Conservation (phyloP, 2,329 filamentous ascomycete species). For the Madurella mycetomatis region DNA sequence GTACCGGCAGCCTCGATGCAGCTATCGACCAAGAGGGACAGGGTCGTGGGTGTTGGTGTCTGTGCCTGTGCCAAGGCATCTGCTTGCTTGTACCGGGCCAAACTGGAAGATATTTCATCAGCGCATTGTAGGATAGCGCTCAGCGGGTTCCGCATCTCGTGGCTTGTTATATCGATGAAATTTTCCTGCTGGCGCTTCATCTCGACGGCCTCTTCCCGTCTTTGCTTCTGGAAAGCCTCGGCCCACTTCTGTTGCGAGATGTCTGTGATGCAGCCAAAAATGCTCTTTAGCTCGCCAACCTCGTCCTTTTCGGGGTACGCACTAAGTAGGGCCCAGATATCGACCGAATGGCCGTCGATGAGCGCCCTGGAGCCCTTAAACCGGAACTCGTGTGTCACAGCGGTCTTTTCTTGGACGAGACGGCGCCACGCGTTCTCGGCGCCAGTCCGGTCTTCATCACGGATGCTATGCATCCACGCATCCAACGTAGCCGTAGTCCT, state of each 20-base stretch:
- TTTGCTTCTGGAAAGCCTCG: conserved; percentile 71
- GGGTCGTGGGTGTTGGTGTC: conserved; percentile 27
- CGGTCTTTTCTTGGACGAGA: conserved; percentile 56
- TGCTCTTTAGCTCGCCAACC: conserved; percentile 62
- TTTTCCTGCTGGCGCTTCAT: conserved; percentile 69
- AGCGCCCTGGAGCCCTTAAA: conserved; percentile 65
- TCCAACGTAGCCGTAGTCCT: conserved; percentile 54
- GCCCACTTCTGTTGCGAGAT: conserved; percentile 84
- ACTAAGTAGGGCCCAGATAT: conserved; percentile 74
- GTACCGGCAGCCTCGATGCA: conserved; percentile 75
- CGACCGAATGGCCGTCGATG: conserved; percentile 54
- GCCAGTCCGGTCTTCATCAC: conserved; percentile 57
- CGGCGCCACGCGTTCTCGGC: conserved; percentile 59
- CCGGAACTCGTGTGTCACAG: conserved; percentile 68
- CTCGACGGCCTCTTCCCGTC: conserved; percentile 68
- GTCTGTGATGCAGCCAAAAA: conserved; percentile 78
- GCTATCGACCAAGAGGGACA: conserved; percentile 47
- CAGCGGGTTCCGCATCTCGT: conserved; percentile 70
- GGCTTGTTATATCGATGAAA: conserved; percentile 72
- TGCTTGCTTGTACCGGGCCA: conserved; percentile 40
- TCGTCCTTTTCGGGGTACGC: conserved; percentile 68
- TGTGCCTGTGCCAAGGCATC: conserved; percentile 14
- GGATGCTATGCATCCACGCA: conserved; percentile 69
- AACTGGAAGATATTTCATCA: conserved; percentile 64
- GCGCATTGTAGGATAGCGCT: conserved; percentile 70